phyloP scores from a whole-genome alignment of 2,329 filamentous ascomycete genomes.

The Colletotrichum cuscutae region DNA sequence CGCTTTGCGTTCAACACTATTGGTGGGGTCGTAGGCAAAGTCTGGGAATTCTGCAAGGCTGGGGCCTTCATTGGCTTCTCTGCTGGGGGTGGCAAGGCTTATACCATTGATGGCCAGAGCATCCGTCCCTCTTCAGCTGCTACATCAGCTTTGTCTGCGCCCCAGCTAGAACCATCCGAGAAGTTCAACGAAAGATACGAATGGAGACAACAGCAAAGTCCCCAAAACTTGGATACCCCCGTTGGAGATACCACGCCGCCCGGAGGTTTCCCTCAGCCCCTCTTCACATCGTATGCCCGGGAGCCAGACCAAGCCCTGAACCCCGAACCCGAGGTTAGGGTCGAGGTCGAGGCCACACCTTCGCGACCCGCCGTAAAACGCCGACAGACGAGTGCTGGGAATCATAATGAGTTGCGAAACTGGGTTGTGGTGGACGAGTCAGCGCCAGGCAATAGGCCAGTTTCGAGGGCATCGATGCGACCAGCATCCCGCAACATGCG shows the following conservation, averaged over 20 bases:
- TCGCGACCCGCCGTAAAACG: conserved; percentile 61
- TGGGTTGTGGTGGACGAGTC: conserved; percentile 75
- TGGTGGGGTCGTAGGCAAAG: conserved; percentile 76
- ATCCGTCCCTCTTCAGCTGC: neutral
- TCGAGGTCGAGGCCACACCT: conserved; percentile 51
- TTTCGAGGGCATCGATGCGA: conserved; percentile 26
- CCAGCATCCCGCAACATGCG: conserved; percentile 37
- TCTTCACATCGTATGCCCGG: conserved; percentile 44
- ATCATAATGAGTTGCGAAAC: conserved; percentile 68
- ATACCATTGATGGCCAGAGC: conserved; percentile 57
- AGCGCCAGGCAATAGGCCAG: neutral
- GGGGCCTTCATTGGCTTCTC: conserved; percentile 85
- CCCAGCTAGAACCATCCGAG: neutral
- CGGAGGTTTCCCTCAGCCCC: conserved; percentile 41
- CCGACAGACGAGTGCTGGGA: conserved; percentile 61
- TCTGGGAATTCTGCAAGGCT: conserved; percentile 85
- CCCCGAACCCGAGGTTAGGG: conserved; percentile 43
- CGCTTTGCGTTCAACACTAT: conserved; percentile 70
- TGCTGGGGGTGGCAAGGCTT: conserved; percentile 82
- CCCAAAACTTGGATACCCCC: neutral
- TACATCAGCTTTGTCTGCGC: neutral
- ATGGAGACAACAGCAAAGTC: neutral
- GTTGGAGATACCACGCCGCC: conserved; percentile 32
- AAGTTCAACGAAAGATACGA: neutral
- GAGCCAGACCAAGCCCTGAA: conserved; percentile 39